Percentiles rank a stretch among this genome's conserved stretches.
Evolutionary conservation across 768 basidiomycete genomes (phyloP).

Genomic region (Russula abietina): DNA sequence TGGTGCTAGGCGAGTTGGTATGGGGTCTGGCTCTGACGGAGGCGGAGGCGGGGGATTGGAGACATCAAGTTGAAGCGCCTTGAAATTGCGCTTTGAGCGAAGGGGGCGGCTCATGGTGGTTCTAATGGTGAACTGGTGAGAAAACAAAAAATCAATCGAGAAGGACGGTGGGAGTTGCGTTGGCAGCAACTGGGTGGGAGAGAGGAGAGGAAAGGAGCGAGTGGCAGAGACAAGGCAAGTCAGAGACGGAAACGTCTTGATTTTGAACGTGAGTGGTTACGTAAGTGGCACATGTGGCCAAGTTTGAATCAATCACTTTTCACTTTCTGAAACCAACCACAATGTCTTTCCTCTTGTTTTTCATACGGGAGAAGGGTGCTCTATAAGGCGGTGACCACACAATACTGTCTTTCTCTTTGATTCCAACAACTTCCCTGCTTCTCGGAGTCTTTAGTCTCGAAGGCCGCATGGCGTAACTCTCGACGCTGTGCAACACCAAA

Average conservation of each 20-base stretch:
- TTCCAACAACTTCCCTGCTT: not conserved
- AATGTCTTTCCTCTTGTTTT: too few species aligned
- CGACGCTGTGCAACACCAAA: not conserved
- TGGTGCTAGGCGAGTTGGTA: slow-evolving; percentile 32
- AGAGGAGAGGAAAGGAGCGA: not conserved
- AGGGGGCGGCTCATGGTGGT: slow-evolving; percentile 49
- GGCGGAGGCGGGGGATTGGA: slow-evolving; percentile 37
- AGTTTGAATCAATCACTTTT: too few species aligned
- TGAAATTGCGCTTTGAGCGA: slow-evolving; percentile 91
- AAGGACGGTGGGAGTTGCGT: not conserved
- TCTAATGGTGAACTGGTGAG: not conserved
- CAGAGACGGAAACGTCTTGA: slow-evolving; percentile 12
- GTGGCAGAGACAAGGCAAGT: not conserved
- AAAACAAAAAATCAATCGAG: not conserved
- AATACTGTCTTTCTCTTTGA: too few species aligned
- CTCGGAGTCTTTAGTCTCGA: too few species aligned
- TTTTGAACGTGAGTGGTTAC: slow-evolving; percentile 13
- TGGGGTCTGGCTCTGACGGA: slow-evolving; percentile 35
- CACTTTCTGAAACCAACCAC: not conserved
- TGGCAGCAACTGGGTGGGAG: not conserved
- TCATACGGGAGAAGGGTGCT: too few species aligned
- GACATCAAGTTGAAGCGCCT: slow-evolving; percentile 71
- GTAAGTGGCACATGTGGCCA: not conserved
- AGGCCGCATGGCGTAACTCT: too few species aligned
- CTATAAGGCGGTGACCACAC: too few species aligned